Evolutionary conservation across 495 filamentous ascomycete genomes (phyloP).

Genomic region (Aspergillus affinis): DNA sequence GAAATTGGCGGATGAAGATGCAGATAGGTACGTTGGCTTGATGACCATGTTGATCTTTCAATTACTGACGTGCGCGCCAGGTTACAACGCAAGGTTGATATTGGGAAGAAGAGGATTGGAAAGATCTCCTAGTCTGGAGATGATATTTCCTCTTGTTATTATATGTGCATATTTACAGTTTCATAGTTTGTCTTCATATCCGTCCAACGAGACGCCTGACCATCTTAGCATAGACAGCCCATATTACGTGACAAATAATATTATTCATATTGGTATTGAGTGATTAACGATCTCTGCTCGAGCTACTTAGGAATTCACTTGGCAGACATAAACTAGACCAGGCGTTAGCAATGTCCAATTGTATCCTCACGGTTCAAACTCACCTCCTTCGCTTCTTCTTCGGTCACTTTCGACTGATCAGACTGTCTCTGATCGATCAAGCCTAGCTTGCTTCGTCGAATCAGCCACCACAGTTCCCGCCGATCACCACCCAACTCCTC

Average conservation of each 20-base stretch:
- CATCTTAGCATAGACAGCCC: background rate
- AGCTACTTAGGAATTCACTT: constrained; percentile 13
- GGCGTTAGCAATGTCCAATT: constrained; percentile 13
- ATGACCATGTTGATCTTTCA: constrained; percentile 20
- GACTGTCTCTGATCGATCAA: constrained; percentile 65
- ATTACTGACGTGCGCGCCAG: constrained; percentile 10
- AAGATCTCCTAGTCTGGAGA: constrained; percentile 58
- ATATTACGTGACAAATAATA: background rate
- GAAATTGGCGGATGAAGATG: constrained; percentile 71
- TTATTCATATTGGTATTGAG: background rate
- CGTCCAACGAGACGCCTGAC: background rate
- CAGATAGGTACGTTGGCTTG: constrained; percentile 50
- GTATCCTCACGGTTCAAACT: constrained; percentile 2
- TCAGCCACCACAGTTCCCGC: constrained; percentile 76
- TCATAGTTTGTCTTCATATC: constrained; percentile 1
- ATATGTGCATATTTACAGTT: background rate
- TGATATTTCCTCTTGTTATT: background rate
- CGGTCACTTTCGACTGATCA: constrained; percentile 61
- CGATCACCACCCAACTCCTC: constrained; percentile 80
- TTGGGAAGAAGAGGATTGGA: constrained; percentile 78
- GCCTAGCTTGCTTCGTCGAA: constrained; percentile 66
- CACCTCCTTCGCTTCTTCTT: constrained; percentile 67
- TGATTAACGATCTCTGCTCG: background rate
- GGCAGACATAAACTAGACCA: constrained; percentile 31
- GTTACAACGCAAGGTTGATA: constrained; percentile 65